These are phyloP conservation scores for Phytophthora pistaciae DNA, from an alignment of 352 stramenopile species.

Conservation along the genomic window DNA sequence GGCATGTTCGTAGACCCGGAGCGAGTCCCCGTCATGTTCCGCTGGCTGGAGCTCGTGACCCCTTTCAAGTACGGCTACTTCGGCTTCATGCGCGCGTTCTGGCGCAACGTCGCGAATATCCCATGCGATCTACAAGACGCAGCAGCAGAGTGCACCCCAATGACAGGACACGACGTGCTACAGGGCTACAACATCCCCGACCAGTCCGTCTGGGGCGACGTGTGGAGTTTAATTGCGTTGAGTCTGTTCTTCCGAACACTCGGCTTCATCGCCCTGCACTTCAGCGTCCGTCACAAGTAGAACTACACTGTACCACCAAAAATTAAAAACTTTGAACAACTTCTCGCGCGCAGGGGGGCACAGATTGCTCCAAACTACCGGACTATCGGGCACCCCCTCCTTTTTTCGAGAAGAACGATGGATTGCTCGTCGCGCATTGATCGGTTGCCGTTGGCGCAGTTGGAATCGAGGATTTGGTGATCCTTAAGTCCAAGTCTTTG, in stretches of 20 bases:
- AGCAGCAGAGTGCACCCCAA: slow-evolving; percentile 36
- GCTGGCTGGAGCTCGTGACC: slow-evolving; percentile 55
- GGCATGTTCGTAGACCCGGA: slow-evolving; percentile 56
- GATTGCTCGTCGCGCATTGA: not conserved
- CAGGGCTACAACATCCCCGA: slow-evolving; percentile 45
- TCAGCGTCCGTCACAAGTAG: slow-evolving; percentile 32
- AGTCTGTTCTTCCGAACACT: slow-evolving; percentile 51
- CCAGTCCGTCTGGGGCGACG: slow-evolving; percentile 41
- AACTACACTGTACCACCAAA: not conserved
- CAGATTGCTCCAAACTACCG: too few relatives aligned
- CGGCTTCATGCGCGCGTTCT: slow-evolving; percentile 50
- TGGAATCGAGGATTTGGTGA: not conserved
- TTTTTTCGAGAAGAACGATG: not conserved
- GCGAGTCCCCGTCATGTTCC: slow-evolving; percentile 43
- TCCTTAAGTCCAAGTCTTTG: not conserved
- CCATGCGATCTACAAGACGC: slow-evolving; percentile 28
- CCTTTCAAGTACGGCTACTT: slow-evolving; percentile 64
- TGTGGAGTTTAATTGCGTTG: slow-evolving; percentile 42
- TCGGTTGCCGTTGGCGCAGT: not conserved
- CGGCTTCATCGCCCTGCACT: slow-evolving; percentile 40
- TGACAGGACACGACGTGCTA: slow-evolving; percentile 50
- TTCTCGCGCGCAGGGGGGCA: too few relatives aligned
- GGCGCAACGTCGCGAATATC: slow-evolving; percentile 38
- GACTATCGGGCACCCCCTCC: too few relatives aligned
- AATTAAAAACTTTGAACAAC: too few relatives aligned